These are phyloP conservation scores for Sabuloglossum arenarium DNA, from an alignment of 495 filamentous ascomycete genomes.

Conservation along the genomic window DNA sequence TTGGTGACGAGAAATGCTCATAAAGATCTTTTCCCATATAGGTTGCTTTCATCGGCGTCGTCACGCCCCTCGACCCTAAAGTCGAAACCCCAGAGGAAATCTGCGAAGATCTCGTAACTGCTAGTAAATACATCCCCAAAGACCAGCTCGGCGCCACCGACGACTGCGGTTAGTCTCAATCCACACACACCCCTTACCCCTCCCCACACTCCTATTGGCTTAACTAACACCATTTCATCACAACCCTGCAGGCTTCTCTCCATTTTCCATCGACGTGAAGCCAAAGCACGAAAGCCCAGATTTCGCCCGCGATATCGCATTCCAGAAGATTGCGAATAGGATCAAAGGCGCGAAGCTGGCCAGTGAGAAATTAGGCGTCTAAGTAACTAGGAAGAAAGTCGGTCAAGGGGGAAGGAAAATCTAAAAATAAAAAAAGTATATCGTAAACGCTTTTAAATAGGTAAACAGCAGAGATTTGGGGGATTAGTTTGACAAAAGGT, in stretches of 20 bases:
- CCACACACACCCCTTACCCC: too few relatives aligned
- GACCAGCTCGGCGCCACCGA: conserved; percentile 23
- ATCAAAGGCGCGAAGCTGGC: conserved; percentile 20
- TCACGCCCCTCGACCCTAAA: conserved; percentile 17
- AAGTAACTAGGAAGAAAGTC: too few relatives aligned
- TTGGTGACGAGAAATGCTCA: too few relatives aligned
- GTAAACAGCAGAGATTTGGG: too few relatives aligned
- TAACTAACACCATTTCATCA: conserved; percentile 1
- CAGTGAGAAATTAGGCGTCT: conserved; percentile 18
- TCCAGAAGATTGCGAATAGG: conserved; percentile 20
- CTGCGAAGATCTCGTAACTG: conserved; percentile 16
- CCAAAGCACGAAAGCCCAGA: conserved; percentile 22
- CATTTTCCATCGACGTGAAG: conserved; percentile 21
- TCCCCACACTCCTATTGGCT: conserved; percentile 1
- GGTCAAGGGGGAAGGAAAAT: too few relatives aligned
- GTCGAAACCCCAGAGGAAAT: conserved; percentile 21
- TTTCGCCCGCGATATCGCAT: conserved; percentile 21
- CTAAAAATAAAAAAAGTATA: too few relatives aligned
- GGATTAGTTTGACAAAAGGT: too few relatives aligned
- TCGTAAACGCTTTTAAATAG: too few relatives aligned
- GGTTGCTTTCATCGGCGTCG: conserved; percentile 22
- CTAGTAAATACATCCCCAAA: conserved; percentile 18
- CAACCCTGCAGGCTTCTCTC: conserved; percentile 10
- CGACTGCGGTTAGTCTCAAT: conserved; percentile 17
- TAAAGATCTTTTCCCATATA: too few relatives aligned